Base-by-base conservation (phyloP, 139 green algal genomes). In the Coelastrella sp. region DNA sequence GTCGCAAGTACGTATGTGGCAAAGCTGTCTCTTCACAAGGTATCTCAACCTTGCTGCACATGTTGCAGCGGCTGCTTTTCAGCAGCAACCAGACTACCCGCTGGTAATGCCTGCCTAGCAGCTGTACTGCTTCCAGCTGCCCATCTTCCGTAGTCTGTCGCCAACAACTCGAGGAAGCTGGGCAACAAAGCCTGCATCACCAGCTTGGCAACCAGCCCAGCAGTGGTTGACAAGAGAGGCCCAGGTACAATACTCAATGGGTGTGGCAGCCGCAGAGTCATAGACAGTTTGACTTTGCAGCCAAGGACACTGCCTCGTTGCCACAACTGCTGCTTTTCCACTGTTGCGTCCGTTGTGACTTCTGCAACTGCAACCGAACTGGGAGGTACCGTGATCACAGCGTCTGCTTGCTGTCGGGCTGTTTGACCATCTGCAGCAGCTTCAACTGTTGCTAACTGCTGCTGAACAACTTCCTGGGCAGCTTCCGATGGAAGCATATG, bases 141-240 rank as follows among this genome's bases (percentile, higher is more conserved):
- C 85, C 85, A 89, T 3, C 85, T 69, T 0, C 45, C 72, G 48
- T 89, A 89, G 38, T 89, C 85, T 25, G 69, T 72, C 6, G 79
- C 71, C 2, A 89, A 71, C 85, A 89, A 60, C 51, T 89, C 88
- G 63, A 91, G 41, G 37, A 91, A 91, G 51, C 62, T 77, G 1
- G 88, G 88, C 71, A 91, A 51, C 64, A 91, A 77, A 11, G 82
- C 81, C 51, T 86, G 76, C 71, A 91, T 87, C 19, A 81, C 85
- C 25, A 89, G 79, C 63, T 81, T 80, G 2, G 85, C 88, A 0
- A 91, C 78, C n/a, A 91, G 41, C 35, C 76, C 57, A 13, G 79
- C 88, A 15, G 88, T 85, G 23, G 80, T 85, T 8, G 76, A 77
- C 41, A 92, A 66, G 64, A 92, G 69, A 4, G 89, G 89, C 25